Evolutionary conservation across 2,329 filamentous ascomycete species (phyloP), one percentile per base, ranked within the genome.

Genomic region (Colletotrichum navitas): DNA sequence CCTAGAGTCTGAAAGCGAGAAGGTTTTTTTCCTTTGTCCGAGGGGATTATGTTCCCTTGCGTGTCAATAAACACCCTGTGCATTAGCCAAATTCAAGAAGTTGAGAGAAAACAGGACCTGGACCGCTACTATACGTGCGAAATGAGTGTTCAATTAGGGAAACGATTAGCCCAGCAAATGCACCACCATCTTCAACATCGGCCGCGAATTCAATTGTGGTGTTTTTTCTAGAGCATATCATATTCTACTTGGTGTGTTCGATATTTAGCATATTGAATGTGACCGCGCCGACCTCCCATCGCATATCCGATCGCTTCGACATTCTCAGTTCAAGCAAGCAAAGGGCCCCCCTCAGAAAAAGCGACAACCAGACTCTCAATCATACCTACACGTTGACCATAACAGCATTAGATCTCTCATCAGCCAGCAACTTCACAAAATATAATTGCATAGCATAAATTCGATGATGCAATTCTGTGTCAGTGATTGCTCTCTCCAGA

Each of bases 51-150:
- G 51, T 63, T 63, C 67, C 81, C 78, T 80, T 79, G 77, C 84
- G 82, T 87, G 85, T 88, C 83, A 82, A 87, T 86, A 87, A 83
- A 86, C 84, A 86, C 84, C 79, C 81, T 90, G 87, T 90, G 87
- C 86, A 85, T 85, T 90, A 90, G 87, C 87, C 84, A 83, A 71
- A 87, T 83, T 80, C 79, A 85, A 83, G 70, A 76, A 74, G 55
- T 71, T 72, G 45, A 63, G 54, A 72, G 47, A 72, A 41, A 60
- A 60, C 18, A n/a, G 43, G 54, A 60, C 24, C 65, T 63, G 59
- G 59, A 55, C 24, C 52, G 32, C 32, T 60, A 59, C 59, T 54
- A 58, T 18, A 52, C 45, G 54, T 68, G 65, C 63, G 32, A 60
- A 39, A 60, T 64, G 68, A 69, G 39, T 72, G 69, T 64, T 72